Base-by-base conservation (phyloP, 495 filamentous ascomycete genomes). In the Hypomontagnella submonticulosa region DNA sequence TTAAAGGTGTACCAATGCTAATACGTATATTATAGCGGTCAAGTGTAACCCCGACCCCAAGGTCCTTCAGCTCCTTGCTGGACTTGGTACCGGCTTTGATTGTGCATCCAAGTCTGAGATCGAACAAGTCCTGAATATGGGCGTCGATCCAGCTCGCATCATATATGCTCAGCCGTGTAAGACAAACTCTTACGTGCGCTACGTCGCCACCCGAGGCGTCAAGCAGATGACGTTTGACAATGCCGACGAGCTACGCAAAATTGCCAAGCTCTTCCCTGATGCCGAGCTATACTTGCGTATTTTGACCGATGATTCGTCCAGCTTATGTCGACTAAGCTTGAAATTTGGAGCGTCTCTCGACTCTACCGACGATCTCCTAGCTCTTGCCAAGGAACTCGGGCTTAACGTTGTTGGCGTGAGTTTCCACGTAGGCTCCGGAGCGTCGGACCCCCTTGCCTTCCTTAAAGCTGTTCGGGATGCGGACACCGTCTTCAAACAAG, bases 211-310 rank as follows among this genome's bases (percentile, higher is more conserved):
- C 73, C 76, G 89, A 55, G 90, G 88, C 60, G 94, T 99, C 70
- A 96, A 92, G 81, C 92, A 97, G 82, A 98, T 99, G 93, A 98
- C 95, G 9, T 97, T 98, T 70, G 95, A 99, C 81, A 97, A 98
- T 69, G 87, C 92, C 64, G 95, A 98, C 72, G 96, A 99, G 81
- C 86, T 99, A 33, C 92, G 94, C 85, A 98, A 99, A 84, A 95
- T 96, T 77, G 94, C 96, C 74, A 87, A 90, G 65, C 84, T 92
- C 62, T 97, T 85, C 72, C 96, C 95, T 9, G 88, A 86, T 18
- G 95, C 95, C 33, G 91, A 97, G 78, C 87, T 98, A 11, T 93
- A 90, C 79, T 84, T 99, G 33, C 92, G 95, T 61, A 97, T 99
- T 74, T 79, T 92, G 62, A 98, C 95, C 18, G 95, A 99, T 75